These are phyloP conservation scores for Besnoitia besnoiti DNA, from an alignment of 169 alveolate species.

Conservation along the genomic window DNA sequence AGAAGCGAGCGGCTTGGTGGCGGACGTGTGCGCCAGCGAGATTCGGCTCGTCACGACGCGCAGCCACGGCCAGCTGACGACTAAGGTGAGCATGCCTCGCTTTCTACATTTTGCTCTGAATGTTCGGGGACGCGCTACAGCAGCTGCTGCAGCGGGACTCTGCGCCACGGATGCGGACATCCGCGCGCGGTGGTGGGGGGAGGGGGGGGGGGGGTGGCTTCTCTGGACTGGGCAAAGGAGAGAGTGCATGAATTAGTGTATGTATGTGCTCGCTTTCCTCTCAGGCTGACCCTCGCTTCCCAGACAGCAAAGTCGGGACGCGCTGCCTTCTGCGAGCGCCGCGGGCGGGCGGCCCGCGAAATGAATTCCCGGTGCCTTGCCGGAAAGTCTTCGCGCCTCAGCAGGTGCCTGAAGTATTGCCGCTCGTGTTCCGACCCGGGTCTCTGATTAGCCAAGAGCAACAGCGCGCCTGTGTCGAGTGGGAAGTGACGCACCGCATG, in stretches of 20 bases:
- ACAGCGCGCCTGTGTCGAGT: background rate
- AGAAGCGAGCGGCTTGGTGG: background rate
- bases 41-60: conserved; percentile 14
- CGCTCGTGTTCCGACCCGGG: background rate
- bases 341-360: background rate
- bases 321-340: conserved; percentile 6
- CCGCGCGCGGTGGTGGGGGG: too few relatives aligned
- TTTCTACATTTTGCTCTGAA: background rate
- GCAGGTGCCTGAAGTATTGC: background rate
- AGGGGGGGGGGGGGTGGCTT: background rate
- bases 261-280: background rate
- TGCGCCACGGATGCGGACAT: too few relatives aligned
- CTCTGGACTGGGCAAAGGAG: background rate
- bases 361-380: background rate
- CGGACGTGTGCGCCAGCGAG: conserved; percentile 11
- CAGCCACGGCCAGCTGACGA: conserved; percentile 2
- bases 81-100: background rate
- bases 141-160: too few relatives aligned
- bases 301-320: background rate
- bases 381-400: conserved; percentile 27
- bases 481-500: background rate
- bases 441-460: background rate
- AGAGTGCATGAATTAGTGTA: background rate
- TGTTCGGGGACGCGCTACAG: background rate
- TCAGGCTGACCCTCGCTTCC: background rate